These are phyloP conservation scores for Rhizophagus clarus DNA, from an alignment of 192 early-diverging fungal genomes.

Conservation along the genomic window DNA sequence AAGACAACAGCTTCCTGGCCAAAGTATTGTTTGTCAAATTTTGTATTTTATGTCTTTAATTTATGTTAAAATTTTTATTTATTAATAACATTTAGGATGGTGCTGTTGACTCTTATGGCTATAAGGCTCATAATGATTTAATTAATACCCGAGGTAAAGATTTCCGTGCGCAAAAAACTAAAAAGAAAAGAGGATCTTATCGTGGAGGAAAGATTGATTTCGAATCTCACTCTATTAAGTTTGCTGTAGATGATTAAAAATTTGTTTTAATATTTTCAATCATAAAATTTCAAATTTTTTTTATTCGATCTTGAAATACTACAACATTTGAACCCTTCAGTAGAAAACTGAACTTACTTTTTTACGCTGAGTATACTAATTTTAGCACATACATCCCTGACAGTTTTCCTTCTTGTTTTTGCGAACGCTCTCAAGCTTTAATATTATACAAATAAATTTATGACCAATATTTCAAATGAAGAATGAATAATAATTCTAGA, in stretches of 20 bases:
- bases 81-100: slow-evolving; percentile 46
- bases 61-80: neutral
- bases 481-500: too few species aligned
- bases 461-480: neutral
- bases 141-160: slow-evolving; percentile 87
- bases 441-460: neutral
- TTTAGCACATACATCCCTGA: too few species aligned
- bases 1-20: slow-evolving; percentile 30
- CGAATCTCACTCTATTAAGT: slow-evolving; percentile 88
- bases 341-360: too few species aligned
- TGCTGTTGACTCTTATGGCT: slow-evolving; percentile 78
- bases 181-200: slow-evolving; percentile 96
- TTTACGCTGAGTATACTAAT: too few species aligned
- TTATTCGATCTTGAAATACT: neutral
- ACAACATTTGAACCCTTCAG: neutral
- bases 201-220: slow-evolving; percentile 88
- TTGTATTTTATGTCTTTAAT: neutral
- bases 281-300: neutral
- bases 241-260: slow-evolving; percentile 37
- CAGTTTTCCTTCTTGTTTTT: too few species aligned
- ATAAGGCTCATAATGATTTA: slow-evolving; percentile 91
- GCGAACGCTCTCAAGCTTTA: neutral
- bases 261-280: neutral
- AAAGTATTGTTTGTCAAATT: slow-evolving; percentile 7
- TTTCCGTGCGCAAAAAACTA: slow-evolving; percentile 95